phyloP scores from a whole-genome alignment of 1,284 basidiomycete genomes.

The Ceratobasidium papillatum region DNA sequence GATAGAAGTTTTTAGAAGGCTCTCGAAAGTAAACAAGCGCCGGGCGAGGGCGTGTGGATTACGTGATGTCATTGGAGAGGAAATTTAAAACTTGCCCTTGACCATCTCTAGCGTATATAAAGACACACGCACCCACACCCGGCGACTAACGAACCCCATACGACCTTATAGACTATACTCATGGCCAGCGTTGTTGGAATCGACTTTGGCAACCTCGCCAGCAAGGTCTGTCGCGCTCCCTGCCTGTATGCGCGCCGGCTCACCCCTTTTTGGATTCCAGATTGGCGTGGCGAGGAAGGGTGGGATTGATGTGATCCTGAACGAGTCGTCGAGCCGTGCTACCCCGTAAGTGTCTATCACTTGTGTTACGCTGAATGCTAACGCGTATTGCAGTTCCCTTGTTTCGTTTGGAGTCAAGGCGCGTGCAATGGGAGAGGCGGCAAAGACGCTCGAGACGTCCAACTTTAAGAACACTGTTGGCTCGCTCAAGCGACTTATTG shows the following conservation, averaged over 20 bases:
- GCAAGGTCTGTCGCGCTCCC: constrained; percentile 64
- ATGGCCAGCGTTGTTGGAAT: constrained; percentile 78
- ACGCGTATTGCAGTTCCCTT: constrained; percentile 69
- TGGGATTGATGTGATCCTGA: constrained; percentile 94
- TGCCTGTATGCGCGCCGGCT: constrained; percentile 43
- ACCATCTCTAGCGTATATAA: constrained; percentile 32
- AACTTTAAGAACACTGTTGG: constrained; percentile 97
- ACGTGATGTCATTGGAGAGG: constrained; percentile 30
- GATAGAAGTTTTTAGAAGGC: constrained; percentile 35
- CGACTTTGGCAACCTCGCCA: constrained; percentile 88
- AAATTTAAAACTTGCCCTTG: constrained; percentile 41
- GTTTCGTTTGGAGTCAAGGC: constrained; percentile 91
- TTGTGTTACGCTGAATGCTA: not conserved
- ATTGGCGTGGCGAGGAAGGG: constrained; percentile 93
- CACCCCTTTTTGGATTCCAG: constrained; percentile 54
- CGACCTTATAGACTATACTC: constrained; percentile 3
- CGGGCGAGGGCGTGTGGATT: constrained; percentile 34
- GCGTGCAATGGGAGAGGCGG: constrained; percentile 88
- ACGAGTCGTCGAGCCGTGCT: constrained; percentile 93
- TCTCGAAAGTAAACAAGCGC: constrained; percentile 28
- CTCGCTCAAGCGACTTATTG: constrained; percentile 86
- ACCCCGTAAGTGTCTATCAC: constrained; percentile 74
- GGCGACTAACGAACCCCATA: constrained; percentile 22
- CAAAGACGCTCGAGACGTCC: constrained; percentile 96
- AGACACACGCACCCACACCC: constrained; percentile 15